Conservation (phyloP, 371 early-diverging fungal genomes). For the Nematocida minor region DNA sequence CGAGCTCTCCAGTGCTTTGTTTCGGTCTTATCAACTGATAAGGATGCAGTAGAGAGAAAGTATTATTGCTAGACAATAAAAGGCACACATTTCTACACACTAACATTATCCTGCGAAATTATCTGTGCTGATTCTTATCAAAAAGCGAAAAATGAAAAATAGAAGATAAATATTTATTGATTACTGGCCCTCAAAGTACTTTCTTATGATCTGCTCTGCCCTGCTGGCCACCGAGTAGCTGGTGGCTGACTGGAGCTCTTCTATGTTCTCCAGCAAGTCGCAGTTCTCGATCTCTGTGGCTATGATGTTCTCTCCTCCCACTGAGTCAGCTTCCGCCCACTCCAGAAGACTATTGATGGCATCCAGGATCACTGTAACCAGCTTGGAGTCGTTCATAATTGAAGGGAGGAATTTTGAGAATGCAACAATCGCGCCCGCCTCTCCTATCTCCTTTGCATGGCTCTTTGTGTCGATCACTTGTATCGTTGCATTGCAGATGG, state of each 20-base stretch:
- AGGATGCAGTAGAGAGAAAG: no score
- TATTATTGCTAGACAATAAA: no score
- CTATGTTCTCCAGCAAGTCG: constrained; percentile 54
- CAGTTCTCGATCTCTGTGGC: constrained; percentile 51
- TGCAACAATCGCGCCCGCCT: constrained; percentile 81
- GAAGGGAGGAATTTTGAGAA: constrained; percentile 75
- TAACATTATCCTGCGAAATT: no score
- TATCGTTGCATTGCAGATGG: constrained; percentile 74
- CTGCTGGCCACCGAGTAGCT: constrained; percentile 41
- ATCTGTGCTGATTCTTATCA: no score
- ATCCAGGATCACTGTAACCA: constrained; percentile 84
- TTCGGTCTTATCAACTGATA: no score
- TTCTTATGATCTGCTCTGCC: constrained; percentile 60
- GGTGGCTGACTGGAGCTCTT: constrained; percentile 57
- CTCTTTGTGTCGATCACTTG: constrained; percentile 39
- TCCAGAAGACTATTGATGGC: constrained; percentile 89
- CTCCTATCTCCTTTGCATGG: constrained; percentile 71
- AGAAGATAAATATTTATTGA: constrained; percentile 4
- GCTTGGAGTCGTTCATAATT: constrained; percentile 69
- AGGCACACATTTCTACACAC: no score
- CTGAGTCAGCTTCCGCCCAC: constrained; percentile 71
- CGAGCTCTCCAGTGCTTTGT: no score
- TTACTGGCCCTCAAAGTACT: constrained; percentile 59
- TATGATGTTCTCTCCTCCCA: constrained; percentile 66
- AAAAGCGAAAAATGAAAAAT: no score